These are phyloP conservation scores for Micractinium sp. DNA, from an alignment of 139 green algal genomes.

Conservation along the genomic window DNA sequence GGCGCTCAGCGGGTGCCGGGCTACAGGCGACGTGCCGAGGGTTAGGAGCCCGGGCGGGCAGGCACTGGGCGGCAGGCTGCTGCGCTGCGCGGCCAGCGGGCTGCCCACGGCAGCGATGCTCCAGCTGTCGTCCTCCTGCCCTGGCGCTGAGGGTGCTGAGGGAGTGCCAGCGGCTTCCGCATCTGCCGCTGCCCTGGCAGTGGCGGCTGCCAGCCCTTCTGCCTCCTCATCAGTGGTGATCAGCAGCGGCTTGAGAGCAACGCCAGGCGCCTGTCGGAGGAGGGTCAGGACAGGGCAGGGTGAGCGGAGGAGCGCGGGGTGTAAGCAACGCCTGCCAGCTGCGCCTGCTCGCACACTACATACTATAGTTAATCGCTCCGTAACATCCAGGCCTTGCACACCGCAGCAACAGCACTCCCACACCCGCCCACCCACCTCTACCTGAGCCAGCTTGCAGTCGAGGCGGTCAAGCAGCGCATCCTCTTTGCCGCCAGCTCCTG, in stretches of 20 bases:
- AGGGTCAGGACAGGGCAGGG: background rate
- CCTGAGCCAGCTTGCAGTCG: background rate
- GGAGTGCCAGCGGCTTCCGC: background rate
- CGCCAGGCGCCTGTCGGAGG: background rate
- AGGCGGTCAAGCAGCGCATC: background rate
- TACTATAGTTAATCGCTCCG: no score
- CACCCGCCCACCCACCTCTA: background rate
- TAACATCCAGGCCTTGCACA: background rate
- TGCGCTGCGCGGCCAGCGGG: background rate
- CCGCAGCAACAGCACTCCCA: background rate
- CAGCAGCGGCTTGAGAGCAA: background rate
- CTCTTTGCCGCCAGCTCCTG: background rate
- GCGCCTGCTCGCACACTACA: background rate
- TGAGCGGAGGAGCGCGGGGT: background rate
- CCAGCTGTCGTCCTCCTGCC: background rate
- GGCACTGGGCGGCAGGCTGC: background rate
- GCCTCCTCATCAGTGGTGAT: conserved; percentile 7
- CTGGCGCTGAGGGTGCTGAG: background rate
- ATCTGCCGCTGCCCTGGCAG: background rate
- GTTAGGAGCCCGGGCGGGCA: background rate
- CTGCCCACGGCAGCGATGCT: background rate
- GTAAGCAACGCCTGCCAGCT: no score
- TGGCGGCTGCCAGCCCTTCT: background rate
- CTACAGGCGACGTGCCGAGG: background rate
- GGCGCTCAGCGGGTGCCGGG: background rate